Evolutionary conservation across 2,329 filamentous ascomycete genomes (phyloP).

Genomic region (Neonectria ditissima): DNA sequence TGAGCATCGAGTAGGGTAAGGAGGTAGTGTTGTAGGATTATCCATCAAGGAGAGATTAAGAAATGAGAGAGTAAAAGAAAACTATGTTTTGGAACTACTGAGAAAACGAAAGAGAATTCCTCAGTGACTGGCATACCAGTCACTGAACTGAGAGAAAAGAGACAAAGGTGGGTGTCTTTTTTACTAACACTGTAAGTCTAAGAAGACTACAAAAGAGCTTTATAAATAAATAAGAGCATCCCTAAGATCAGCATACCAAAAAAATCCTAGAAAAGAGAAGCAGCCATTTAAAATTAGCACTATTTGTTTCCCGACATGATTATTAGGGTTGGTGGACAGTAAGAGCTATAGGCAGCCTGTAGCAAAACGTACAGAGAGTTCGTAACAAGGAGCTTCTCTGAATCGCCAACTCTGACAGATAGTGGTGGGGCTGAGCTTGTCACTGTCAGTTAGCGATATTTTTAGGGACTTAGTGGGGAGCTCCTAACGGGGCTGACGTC

Average conservation of each 20-base stretch:
- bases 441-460: slow-evolving; percentile 6
- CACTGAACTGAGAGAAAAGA: neutral
- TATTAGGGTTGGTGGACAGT: neutral
- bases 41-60: neutral
- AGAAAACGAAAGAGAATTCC: neutral
- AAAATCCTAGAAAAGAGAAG: neutral
- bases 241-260: neutral
- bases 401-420: neutral
- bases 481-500: slow-evolving; percentile 16
- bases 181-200: neutral
- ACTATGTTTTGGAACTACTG: neutral
- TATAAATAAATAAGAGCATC: neutral
- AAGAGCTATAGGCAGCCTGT: neutral
- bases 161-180: neutral
- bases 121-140: neutral
- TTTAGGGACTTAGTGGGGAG: neutral
- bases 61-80: neutral
- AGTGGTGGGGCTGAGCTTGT: neutral
- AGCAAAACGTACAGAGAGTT: neutral
- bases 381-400: neutral
- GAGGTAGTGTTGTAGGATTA: neutral
- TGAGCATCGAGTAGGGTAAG: neutral
- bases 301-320: neutral
- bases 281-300: neutral
- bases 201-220: neutral